Conservation (phyloP, 2,329 filamentous ascomycete species). For the Beauveria medogensis region DNA sequence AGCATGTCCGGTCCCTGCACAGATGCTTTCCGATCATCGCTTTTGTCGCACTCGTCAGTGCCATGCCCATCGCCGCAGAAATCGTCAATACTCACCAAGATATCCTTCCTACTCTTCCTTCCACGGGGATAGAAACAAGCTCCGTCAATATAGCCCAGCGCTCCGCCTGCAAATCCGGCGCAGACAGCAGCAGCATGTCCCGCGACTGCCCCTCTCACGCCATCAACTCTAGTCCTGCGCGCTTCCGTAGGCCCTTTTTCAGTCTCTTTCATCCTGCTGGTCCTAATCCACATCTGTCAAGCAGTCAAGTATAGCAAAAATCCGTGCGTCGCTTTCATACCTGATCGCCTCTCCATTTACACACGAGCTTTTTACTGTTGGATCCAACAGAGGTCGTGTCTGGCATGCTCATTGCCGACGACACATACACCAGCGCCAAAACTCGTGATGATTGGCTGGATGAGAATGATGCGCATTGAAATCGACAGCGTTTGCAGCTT, state of each 20-base stretch:
- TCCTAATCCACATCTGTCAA: conserved; percentile 7
- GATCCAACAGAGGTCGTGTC: neutral
- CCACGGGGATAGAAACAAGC: neutral
- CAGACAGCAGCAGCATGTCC: neutral
- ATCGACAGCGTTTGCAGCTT: neutral
- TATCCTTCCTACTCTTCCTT: accelerated
- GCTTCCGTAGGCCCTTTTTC: neutral
- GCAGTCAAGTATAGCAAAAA: conserved; percentile 1
- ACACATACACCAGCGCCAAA: neutral
- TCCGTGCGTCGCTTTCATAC: neutral
- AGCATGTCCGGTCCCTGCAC: neutral
- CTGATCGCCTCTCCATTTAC: neutral
- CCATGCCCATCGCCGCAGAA: conserved; percentile 3
- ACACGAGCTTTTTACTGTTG: neutral
- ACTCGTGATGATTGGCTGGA: neutral
- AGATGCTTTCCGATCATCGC: neutral
- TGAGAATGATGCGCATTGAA: neutral
- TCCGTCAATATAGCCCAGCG: neutral
- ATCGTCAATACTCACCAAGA: neutral
- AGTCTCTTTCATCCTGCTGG: neutral
- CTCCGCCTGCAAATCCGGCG: neutral
- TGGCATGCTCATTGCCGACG: neutral
- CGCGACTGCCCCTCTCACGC: neutral
- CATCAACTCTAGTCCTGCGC: neutral
- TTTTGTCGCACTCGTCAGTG: conserved; percentile 4